Evolutionary conservation across 139 green algal species (phyloP).

Genomic region (Chlorella sp.): DNA sequence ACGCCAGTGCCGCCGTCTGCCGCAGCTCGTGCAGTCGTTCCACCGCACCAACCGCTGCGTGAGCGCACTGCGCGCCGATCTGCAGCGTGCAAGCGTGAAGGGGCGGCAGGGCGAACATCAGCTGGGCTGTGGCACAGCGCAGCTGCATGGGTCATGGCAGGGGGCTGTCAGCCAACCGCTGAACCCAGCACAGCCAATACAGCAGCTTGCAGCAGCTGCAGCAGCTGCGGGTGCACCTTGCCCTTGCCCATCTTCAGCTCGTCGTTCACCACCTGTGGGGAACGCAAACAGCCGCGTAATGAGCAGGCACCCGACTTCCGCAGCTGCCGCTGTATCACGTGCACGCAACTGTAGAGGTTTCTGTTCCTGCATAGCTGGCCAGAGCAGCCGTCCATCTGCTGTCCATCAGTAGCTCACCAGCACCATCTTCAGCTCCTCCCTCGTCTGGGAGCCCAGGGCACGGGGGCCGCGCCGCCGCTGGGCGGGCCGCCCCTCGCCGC

Average conservation of each 20-base stretch:
- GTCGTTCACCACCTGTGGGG: slow-evolving; percentile 61
- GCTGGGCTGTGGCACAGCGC: too few relatives aligned
- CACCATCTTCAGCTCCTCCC: slow-evolving; percentile 52
- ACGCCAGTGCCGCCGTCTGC: slow-evolving; percentile 53
- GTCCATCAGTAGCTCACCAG: too few relatives aligned
- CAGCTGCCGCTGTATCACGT: too few relatives aligned
- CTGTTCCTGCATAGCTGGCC: too few relatives aligned
- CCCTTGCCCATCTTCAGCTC: slow-evolving; percentile 80
- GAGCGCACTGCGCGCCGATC: slow-evolving; percentile 81
- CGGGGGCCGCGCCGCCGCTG: not conserved
- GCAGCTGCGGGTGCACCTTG: slow-evolving; percentile 58
- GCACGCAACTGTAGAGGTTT: too few relatives aligned
- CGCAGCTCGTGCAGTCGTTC: slow-evolving; percentile 46
- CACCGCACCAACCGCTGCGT: slow-evolving; percentile 82
- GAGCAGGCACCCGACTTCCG: too few relatives aligned
- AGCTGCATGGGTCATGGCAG: too few relatives aligned
- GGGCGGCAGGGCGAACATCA: not conserved
- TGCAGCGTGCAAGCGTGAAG: slow-evolving; percentile 27
- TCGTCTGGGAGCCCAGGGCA: not conserved
- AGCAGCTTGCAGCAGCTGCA: too few relatives aligned
- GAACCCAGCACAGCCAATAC: too few relatives aligned
- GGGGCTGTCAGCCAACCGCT: too few relatives aligned
- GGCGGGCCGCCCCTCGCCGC: not conserved
- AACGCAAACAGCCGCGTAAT: too few relatives aligned
- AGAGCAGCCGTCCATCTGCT: too few relatives aligned